Evolutionary conservation across 129 eudicot species (phyloP), one percentile per base, ranked within the genome.

Genomic region (Pulicaria dysenterica): DNA sequence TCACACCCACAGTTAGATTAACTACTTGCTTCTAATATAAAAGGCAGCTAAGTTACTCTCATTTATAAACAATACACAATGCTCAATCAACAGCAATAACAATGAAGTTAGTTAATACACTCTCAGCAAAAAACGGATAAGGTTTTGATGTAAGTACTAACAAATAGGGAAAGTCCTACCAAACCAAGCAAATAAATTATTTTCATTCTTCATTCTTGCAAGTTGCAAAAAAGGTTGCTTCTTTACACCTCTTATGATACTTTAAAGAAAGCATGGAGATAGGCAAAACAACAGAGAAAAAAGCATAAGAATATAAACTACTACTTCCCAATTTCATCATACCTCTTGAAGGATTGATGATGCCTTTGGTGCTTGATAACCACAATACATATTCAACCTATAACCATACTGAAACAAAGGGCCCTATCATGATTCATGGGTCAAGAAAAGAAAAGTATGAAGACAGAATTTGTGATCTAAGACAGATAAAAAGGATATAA

Each of bases 311-410:
- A 24, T 24, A 24, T 24, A 2, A 24, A 24, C 31, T 24, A 24
- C 31, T 24, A 24, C 2, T 24, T 34, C 39, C 41, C 34, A 14
- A 61, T n/a, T 53, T 53, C 64, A 53, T 69, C 58, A 69, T 50
- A 69, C 48, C 11, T 37, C 38, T 59, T 38, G 45, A 59, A 59
- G n/a, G 24, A 37, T 59, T 59, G 48, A 61, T 61, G 48, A 51
- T 61, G n/a, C n/a, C n/a, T 72, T 57, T 42, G 17, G 15, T 6
- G 48, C 11, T 12, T 50, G n/a, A 74, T 39, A 41, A 13, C 78
- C n/a, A 19, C 64, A 43, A 40, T 41, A 38, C 13, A 50, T 37
- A 63, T 73, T 38, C 51, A 55, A 31, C 64, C 54, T 17, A 12
- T 53, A 41, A 41, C 11, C 53, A 4, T 10, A 70, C 31, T 17